phyloP scores from a whole-genome alignment of 1,139 yeast species.

The Candida sp. region DNA sequence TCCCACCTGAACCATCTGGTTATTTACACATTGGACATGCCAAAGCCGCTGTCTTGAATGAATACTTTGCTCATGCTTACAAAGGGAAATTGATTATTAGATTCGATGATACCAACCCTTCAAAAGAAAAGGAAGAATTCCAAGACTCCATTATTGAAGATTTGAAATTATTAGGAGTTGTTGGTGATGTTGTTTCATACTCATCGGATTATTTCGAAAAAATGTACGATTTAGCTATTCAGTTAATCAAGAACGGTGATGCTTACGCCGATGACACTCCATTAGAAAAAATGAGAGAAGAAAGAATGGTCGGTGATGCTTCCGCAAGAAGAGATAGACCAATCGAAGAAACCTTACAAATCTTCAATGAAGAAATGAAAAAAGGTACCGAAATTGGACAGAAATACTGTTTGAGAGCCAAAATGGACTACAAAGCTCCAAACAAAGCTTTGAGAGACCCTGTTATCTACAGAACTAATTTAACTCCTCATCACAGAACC shows the following conservation, averaged over 20 bases:
- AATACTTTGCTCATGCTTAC: conserved; percentile 91
- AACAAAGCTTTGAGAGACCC: conserved; percentile 98
- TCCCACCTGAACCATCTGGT: conserved; percentile 94
- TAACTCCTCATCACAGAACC: conserved; percentile 96
- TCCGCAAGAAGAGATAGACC: conserved; percentile 87
- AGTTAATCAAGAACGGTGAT: conserved; percentile 88
- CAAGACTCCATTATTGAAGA: conserved; percentile 92
- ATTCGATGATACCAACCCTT: conserved; percentile 96
- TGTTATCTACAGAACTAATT: conserved; percentile 92
- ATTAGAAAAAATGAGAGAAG: conserved; percentile 92
- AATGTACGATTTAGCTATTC: conserved; percentile 82
- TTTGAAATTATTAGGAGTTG: conserved; percentile 81
- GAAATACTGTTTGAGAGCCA: conserved; percentile 90
- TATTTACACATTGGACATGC: conserved; percentile 94
- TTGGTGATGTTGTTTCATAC: conserved; percentile 84
- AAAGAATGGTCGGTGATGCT: conserved; percentile 95
- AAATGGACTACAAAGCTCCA: conserved; percentile 83
- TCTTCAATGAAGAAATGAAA: conserved; percentile 88
- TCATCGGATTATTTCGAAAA: conserved; percentile 90
- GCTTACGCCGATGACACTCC: conserved; percentile 98
- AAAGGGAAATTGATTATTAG: conserved; percentile 93
- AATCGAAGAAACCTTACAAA: conserved; percentile 82
- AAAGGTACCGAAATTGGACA: conserved; percentile 89
- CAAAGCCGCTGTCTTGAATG: conserved; percentile 93
- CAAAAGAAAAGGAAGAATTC: conserved; percentile 90